Evolutionary conservation across 192 early-diverging fungal species (phyloP).

Genomic region (Linnemannia elongata): DNA sequence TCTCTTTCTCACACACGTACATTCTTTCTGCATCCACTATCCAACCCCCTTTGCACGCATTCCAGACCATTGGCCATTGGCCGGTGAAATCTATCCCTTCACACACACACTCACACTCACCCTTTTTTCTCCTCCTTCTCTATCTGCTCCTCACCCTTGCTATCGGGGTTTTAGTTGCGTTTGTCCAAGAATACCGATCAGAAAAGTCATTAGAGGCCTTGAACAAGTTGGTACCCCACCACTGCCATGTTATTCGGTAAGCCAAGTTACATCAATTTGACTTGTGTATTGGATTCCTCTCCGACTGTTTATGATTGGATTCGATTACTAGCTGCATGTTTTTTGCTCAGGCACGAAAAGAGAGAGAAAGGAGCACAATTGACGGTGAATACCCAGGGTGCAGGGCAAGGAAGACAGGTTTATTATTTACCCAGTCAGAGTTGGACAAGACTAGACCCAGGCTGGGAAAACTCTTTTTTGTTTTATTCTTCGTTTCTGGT

Average conservation of each 20-base stretch:
- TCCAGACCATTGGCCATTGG: neutral
- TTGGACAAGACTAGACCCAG: neutral
- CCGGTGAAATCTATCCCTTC: neutral
- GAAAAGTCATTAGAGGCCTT: slow-evolving; percentile 88
- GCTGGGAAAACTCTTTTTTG: neutral
- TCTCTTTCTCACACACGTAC: neutral
- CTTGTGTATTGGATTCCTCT: neutral
- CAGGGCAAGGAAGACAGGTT: neutral
- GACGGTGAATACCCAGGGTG: neutral
- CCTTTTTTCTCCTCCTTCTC: neutral
- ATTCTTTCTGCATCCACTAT: neutral
- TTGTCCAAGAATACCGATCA: slow-evolving; percentile 90
- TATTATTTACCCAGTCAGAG: neutral
- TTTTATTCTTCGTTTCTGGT: slow-evolving; percentile 6
- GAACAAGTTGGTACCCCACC: slow-evolving; percentile 88
- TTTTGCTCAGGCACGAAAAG: neutral
- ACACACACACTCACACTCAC: slow-evolving; percentile 5
- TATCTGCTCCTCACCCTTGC: neutral
- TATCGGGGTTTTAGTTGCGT: slow-evolving; percentile 71
- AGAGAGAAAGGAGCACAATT: neutral
- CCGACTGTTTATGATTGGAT: neutral
- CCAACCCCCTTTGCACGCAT: slow-evolving; percentile 1
- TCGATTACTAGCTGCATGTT: neutral
- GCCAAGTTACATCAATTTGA: slow-evolving; percentile 5
- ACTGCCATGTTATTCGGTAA: slow-evolving; percentile 86